Evolutionary conservation across 768 basidiomycete species (phyloP), one percentile per base, ranked within the genome.

Genomic region (Collybia sordida): DNA sequence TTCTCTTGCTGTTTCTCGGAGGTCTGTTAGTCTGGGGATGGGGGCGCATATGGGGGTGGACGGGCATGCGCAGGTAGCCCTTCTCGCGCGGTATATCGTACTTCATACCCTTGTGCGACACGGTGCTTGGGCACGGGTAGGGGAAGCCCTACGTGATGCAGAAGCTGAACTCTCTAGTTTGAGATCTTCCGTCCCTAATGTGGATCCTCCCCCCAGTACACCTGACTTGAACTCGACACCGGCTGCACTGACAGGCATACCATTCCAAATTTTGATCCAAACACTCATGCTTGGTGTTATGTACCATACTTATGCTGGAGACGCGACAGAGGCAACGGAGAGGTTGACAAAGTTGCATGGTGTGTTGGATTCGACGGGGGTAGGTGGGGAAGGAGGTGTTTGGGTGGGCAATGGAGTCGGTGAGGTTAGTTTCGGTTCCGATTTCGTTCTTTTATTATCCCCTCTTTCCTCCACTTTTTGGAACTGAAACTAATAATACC

Each of bases 301-400:
- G 18, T 87, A 78, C 58, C 73, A 81, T 56, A 86, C 86, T 0
- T 83, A 88, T 54, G 65, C 67, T 0, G 86, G 86, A 6, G 69
- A 72, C 45, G 70, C 78, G 4, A 60, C 69, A 15, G 68, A 72
- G 12, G 74, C 80, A 0, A 71, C 78, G n/a, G 62, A 69, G 6
- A 69, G 88, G 17, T 66, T 90, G 27, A 70, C 75, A 31, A 72
- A 72, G 39, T 63, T 92, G 1, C 89, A 92, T 61, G 72, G 76
- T n/a, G 64, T 88, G 22, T 73, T 91, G 44, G 90, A 91, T 58
- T 69, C 75, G 1, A 82, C 79, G 1, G 76, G 72, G 57, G 42
- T 81, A 23, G 74, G 50, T 59, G 23, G 39, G 43, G 18, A 36
- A 42, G 25, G 31, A 23, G 11, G 49, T 22, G 38, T 36, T 2